Base-by-base conservation (phyloP, 2,329 filamentous ascomycete genomes). In the Pseudocercospora ulei region DNA sequence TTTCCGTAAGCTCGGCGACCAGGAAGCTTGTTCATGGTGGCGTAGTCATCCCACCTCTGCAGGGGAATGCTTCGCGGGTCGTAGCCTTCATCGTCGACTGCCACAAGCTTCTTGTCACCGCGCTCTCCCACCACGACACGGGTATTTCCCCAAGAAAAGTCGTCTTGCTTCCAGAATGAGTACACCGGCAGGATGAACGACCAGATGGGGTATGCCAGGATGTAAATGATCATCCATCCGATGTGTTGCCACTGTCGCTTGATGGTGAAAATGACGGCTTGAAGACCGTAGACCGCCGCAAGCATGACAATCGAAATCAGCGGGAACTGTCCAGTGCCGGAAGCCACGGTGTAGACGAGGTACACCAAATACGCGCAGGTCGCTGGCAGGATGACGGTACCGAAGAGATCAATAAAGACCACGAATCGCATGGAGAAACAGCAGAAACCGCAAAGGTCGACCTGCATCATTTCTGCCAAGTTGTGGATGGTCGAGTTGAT, bases 401-500 rank as follows among this genome's bases (percentile, higher is more conserved):
- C 90, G 48, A 98, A 69, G 52, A 98, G 69, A 63, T 98, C 90
- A 51, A 98, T 64, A 57, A 98, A 93, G 50, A 98, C 87, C 43
- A 98, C 75, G 64, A 98, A 98, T 56, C 90, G 81, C 90, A 98
- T 98, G 64, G 82, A 90, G 71, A 98, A 98, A 66, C 90, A 94
- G 67, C 90, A 98, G 76, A 98, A 98, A 51, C 90, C 90, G 59
- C 90, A 98, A 63, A 98, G 80, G 56, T 98, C 86, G 30, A 98
- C 72, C 55, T 80, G 80, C 59, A 94, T 80, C 57, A 98, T 69
- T 62, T 98, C 90, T 16, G 80, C 82, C 58, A 98, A 64, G 61
- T 98, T 98, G 71, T 98, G 90, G 46, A 98, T 81, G 6, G 90
- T 98, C 1, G 90, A 96, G 67, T 98, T 98, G 63, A 98, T 98